Evolutionary conservation across 176 grass and related monocot species (phyloP).

Genomic region (Carex myosuroides): DNA sequence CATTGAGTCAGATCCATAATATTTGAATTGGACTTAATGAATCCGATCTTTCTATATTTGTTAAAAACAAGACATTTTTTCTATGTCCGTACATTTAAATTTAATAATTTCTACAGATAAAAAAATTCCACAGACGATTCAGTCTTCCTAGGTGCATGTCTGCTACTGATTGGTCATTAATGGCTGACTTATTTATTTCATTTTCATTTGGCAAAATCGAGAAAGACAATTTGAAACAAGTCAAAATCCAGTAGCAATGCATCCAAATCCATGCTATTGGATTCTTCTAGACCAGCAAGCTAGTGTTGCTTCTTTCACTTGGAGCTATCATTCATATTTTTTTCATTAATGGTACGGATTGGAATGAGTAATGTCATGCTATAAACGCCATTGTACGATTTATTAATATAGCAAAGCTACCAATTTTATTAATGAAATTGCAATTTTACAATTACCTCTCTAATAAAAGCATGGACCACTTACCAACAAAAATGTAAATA

Average conservation of each 20-base stretch:
- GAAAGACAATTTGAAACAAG: constrained; percentile 3
- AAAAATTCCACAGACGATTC: neutral
- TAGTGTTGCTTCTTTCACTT: neutral
- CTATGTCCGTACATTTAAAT: too few species aligned
- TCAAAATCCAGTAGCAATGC: neutral
- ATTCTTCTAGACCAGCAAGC: neutral
- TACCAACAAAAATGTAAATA: too few species aligned
- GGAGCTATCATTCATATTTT: neutral
- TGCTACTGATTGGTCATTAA: constrained; percentile 16
- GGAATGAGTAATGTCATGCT: neutral
- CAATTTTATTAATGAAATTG: too few species aligned
- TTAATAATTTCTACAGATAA: too few species aligned
- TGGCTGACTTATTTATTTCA: neutral
- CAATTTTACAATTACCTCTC: too few species aligned
- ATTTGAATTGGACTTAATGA: too few species aligned
- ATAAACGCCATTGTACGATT: too few species aligned
- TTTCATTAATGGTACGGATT: neutral
- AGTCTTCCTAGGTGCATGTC: constrained; percentile 12
- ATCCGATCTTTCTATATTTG: too few species aligned
- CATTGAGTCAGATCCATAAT: too few species aligned
- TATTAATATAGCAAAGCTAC: too few species aligned
- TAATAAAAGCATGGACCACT: too few species aligned
- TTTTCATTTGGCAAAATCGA: neutral
- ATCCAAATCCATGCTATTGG: constrained; percentile 2
- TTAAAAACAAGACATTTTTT: too few species aligned